Percentiles rank a stretch among this genome's conserved stretches.
Evolutionary conservation across 2,329 filamentous ascomycete genomes (phyloP).

Genomic region (Apiospora kogelbergensis): DNA sequence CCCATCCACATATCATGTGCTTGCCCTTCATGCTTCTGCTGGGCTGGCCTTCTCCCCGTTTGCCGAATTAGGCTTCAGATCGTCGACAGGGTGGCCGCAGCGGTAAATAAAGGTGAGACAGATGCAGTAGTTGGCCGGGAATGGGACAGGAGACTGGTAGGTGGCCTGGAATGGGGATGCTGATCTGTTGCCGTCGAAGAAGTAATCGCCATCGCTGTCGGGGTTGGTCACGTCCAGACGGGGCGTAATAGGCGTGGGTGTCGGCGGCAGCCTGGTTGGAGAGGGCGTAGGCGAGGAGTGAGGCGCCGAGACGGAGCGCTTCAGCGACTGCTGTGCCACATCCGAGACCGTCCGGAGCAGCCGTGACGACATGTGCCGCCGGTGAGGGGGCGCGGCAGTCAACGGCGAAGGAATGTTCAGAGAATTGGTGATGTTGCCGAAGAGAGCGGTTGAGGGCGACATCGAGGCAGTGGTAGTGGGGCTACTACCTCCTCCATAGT

Average conservation of each 20-base stretch:
- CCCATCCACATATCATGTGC: slow-evolving; percentile 4
- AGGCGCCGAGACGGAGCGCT: background rate
- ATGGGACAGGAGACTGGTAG: background rate
- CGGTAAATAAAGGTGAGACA: background rate
- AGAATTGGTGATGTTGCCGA: background rate
- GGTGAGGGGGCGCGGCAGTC: background rate
- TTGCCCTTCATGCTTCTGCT: background rate
- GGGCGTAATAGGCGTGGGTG: background rate
- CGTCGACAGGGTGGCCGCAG: background rate
- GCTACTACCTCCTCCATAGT: background rate
- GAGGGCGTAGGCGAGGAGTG: background rate
- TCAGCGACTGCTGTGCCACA: background rate
- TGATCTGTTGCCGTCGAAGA: background rate
- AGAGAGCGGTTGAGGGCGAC: background rate
- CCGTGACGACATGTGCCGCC: background rate
- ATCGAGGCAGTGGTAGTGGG: background rate
- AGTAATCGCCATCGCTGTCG: background rate
- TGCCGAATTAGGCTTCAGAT: background rate
- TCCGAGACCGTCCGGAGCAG: background rate
- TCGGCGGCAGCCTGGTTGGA: background rate
- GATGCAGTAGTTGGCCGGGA: background rate
- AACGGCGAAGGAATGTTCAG: background rate
- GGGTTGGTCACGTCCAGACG: background rate
- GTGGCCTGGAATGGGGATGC: background rate
- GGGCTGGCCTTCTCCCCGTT: background rate